These are phyloP conservation scores for Scenedesmus sp. DNA, from an alignment of 163 green algal genomes.

Conservation along the genomic window DNA sequence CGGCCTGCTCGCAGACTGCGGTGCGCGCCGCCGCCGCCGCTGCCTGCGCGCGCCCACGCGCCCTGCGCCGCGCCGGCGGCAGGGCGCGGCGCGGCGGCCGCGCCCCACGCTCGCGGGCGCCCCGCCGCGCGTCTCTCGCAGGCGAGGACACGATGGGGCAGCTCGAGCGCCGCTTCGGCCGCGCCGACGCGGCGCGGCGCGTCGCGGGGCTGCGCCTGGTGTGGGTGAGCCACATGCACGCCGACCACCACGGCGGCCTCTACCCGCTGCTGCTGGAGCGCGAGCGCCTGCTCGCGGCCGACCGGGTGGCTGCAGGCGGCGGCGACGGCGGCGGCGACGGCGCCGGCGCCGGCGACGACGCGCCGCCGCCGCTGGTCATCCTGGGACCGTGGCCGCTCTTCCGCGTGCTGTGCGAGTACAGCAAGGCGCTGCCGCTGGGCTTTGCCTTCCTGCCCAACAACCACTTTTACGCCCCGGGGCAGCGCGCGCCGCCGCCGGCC, in stretches of 20 bases:
- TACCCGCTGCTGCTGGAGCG: constrained; percentile 71
- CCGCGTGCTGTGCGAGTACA: constrained; percentile 69
- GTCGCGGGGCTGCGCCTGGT: constrained; percentile 65
- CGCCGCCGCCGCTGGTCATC: constrained; percentile 75
- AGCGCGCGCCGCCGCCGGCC: constrained; percentile 2
- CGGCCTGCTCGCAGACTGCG: constrained; percentile 91
- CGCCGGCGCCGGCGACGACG: not conserved
- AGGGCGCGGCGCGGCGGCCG: not conserved
- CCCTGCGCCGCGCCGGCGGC: not conserved
- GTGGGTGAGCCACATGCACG: constrained; percentile 98
- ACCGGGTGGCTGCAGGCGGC: not conserved
- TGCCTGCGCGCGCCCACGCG: not conserved
- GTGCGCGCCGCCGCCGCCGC: constrained; percentile 52
- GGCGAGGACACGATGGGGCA: constrained; percentile 83
- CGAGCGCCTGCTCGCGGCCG: constrained; percentile 55
- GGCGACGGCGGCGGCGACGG: not conserved
- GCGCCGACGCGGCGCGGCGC: constrained; percentile 35
- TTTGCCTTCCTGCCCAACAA: constrained; percentile 64
- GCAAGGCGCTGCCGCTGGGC: constrained; percentile 48
- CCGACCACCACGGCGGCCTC: constrained; percentile 96
- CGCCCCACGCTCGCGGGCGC: not conserved
- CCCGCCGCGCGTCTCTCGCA: not conserved
- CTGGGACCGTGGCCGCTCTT: constrained; percentile 84
- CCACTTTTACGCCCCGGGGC: not conserved
- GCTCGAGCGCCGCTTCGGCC: constrained; percentile 66